Base-by-base conservation (phyloP, 1,284 basidiomycete genomes). In the Apiotrichum domesticum region DNA sequence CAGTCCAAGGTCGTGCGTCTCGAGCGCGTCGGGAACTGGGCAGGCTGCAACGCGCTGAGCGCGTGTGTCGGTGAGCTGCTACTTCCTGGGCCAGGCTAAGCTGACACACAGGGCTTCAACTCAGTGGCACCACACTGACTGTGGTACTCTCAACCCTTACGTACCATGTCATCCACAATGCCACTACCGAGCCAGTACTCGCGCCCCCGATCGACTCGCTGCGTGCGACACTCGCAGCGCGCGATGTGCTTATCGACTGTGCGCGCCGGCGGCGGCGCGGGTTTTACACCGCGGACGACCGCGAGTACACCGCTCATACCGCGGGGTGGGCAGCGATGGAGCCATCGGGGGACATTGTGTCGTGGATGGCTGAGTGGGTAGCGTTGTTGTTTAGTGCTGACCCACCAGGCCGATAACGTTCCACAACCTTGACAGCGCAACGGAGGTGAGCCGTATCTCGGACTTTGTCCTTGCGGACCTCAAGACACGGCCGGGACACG, bases 11-110 rank as follows among this genome's bases (percentile, higher is more conserved):
- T 33, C 2, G 35, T 68, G 4, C 59, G 60, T 3, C 55, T 73
- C 9, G 54, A 63, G 7, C 51, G 63, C 39, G 63, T 73, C 4
- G 73, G 73, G 10, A 66, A 71, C 52, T 75, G 72, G 72, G 72
- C 73, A 8, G 63, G 72, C 7, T 67, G 67, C 21, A 74, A 69
- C 47, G 63, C 60, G 1, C 50, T 73, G 1, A 60, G 55, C 7
- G 54, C 64, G 7, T 69, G 66, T 52, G 58, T 71, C 13, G 69
- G 73, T 74, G 33, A 52, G 72, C 59, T 29, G 29, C 29, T 29
- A n/a, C n/a, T n/a, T n/a, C n/a, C n/a, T n/a, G n/a, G n/a, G n/a
- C n/a, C n/a, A n/a, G n/a, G n/a, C n/a, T n/a, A 29, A 8, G 29
- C 57, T 62, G 35, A 58, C 44, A 2, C 21, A 10, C 52, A 73